Base-by-base conservation (phyloP, 768 basidiomycete genomes). In the Leccinum variicolor region DNA sequence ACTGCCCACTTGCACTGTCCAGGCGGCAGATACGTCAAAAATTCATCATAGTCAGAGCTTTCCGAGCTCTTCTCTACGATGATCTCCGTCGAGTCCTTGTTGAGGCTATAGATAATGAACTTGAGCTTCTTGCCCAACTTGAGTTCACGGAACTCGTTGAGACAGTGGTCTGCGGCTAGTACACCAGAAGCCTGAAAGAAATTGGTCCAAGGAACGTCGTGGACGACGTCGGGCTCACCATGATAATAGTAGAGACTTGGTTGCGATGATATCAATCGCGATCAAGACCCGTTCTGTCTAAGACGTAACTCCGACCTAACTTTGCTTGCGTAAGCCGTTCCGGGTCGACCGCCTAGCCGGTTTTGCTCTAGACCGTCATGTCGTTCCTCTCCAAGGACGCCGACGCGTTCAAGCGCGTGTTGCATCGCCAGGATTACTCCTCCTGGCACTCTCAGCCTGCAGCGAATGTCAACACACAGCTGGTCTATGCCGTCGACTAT, bases 361-460 rank as follows among this genome's bases (percentile, higher is more conserved):
- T 31, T 31, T 26, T 48, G 54, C 9, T 34, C 52, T 17, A 14
- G 61, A 60, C 51, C 66, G 66, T 63, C 73, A 90, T 89, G 88
- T 84, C 87, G 25, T 78, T 78, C 58, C 81, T 90, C 39, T 80
- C 81, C n/a, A 78, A 84, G 72, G 90, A 91, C 60, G 77, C 82
- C 50, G 85, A 88, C 55, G 76, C 84, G 39, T 90, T 90, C 79
- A 89, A 88, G 69, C 78, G 76, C 10, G 75, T 79, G 11, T 73
- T 90, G 26, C 78, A 85, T 14, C 74, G 84, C 54, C 86, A 87
- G 69, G 84, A 90, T 66, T 87, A 81, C 58, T 73, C 81, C 1
- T 89, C 90, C 60, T 91, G 89, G 89, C 89, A 90, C 64, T 91
- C 92, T 13, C 92, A 94, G 70, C 91, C 93, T 15, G 86, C 87